phyloP scores from a whole-genome alignment of 805 yeast genomes.

The Saturnispora hagleri region DNA sequence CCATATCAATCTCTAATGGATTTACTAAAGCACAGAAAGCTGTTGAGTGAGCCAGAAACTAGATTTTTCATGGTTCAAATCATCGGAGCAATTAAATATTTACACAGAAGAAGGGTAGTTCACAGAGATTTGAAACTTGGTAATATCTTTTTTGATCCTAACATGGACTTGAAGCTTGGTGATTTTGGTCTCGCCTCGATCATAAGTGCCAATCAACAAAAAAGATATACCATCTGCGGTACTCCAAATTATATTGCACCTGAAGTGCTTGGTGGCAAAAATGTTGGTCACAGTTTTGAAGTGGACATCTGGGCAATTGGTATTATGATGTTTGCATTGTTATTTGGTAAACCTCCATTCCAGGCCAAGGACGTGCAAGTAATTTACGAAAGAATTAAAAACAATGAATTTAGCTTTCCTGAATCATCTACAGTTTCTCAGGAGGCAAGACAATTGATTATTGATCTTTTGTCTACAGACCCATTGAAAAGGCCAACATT shows the following conservation, averaged over 20 bases:
- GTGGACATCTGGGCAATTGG: slow-evolving; percentile 98
- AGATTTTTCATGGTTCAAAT: slow-evolving; percentile 85
- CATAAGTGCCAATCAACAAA: slow-evolving; percentile 54
- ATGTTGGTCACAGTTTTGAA: slow-evolving; percentile 83
- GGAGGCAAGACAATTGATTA: slow-evolving; percentile 66
- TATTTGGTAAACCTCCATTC: slow-evolving; percentile 94
- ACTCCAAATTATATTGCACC: slow-evolving; percentile 99
- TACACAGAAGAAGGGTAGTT: slow-evolving; percentile 86
- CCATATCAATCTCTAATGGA: slow-evolving; percentile 94
- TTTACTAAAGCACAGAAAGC: slow-evolving; percentile 71
- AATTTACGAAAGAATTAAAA: slow-evolving; percentile 86
- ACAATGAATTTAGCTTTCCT: slow-evolving; percentile 75
- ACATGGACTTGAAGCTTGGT: slow-evolving; percentile 92
- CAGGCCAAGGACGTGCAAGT: slow-evolving; percentile 91
- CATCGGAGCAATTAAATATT: slow-evolving; percentile 86
- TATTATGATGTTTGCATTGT: slow-evolving; percentile 87
- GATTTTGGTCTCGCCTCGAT: slow-evolving; percentile 98
- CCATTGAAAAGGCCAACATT: slow-evolving; percentile 78
- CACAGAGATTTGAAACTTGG: slow-evolving; percentile 96
- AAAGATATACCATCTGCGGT: slow-evolving; percentile 93
- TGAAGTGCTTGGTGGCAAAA: slow-evolving; percentile 85
- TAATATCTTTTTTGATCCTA: slow-evolving; percentile 86
- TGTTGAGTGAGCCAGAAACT: slow-evolving; percentile 86
- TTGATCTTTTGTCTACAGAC: slow-evolving; percentile 62
- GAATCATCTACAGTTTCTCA: slow-evolving; percentile 43